phyloP scores from a whole-genome alignment of 768 basidiomycete genomes.

The Leccinum subgranulosum region DNA sequence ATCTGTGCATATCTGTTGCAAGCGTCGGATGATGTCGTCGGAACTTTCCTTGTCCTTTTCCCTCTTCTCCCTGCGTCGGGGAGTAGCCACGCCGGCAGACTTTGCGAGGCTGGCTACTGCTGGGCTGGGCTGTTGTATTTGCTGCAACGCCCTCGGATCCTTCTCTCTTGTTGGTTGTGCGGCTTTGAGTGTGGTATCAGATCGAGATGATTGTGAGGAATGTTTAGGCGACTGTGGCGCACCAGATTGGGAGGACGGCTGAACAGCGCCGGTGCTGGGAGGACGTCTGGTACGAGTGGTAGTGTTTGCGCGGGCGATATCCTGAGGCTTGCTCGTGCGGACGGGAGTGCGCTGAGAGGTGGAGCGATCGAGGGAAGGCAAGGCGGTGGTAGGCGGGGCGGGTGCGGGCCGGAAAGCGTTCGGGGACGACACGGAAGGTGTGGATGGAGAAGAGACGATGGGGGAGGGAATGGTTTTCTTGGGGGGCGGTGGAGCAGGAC shows the following conservation, averaged over 20 bases:
- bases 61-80: constrained; percentile 84
- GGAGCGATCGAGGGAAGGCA: constrained; percentile 79
- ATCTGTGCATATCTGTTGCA: constrained; percentile 95
- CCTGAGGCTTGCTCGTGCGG: constrained; percentile 43
- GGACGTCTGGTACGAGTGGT: constrained; percentile 63
- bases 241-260: constrained; percentile 29
- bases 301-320: constrained; percentile 63
- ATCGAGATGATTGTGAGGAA: constrained; percentile 57
- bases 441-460: constrained; percentile 25
- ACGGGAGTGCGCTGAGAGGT: constrained; percentile 77
- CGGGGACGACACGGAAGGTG: constrained; percentile 40
- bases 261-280: constrained; percentile 35
- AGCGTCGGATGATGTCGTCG: constrained; percentile 85
- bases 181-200: constrained; percentile 53
- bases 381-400: constrained; percentile 60
- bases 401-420: constrained; percentile 68
- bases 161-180: constrained; percentile 32
- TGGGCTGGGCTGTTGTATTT: constrained; percentile 52
- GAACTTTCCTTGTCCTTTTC: constrained; percentile 73
- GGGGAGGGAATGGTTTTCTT: constrained; percentile 36
- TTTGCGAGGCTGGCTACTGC: constrained; percentile 67
- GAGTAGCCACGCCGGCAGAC: constrained; percentile 70
- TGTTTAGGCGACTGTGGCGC: constrained; percentile 40
- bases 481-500: constrained; percentile 39
- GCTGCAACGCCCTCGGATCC: constrained; percentile 35